These are phyloP conservation scores for Caryopteris hybrid DNA, from an alignment of 305 asterid species.

Conservation along the genomic window DNA sequence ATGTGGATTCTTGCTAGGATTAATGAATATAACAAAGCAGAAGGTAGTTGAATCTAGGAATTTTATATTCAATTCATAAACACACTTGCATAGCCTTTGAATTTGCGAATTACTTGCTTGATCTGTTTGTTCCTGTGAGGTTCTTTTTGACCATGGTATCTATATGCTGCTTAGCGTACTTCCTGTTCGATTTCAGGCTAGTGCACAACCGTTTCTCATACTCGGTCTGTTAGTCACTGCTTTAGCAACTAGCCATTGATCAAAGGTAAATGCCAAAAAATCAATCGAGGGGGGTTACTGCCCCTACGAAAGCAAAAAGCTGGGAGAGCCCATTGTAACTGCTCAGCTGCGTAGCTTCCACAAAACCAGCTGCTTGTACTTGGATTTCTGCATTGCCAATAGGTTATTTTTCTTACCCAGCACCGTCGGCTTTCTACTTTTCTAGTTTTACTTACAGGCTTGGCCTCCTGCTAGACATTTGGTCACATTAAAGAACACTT, in stretches of 20 bases:
- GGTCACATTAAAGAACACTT: background rate
- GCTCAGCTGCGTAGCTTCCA: conserved; percentile 1
- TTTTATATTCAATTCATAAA: background rate
- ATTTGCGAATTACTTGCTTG: background rate
- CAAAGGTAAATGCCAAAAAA: background rate
- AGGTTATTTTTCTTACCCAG: background rate
- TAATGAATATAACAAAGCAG: background rate
- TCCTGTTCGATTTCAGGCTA: conserved; percentile 54
- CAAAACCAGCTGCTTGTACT: conserved; percentile 8
- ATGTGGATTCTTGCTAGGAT: background rate
- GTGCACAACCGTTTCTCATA: conserved; percentile 94
- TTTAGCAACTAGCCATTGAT: conserved; percentile 72
- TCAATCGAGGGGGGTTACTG: background rate
- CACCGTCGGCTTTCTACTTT: background rate
- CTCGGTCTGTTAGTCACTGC: conserved; percentile 86
- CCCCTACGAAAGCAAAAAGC: background rate
- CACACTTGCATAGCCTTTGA: background rate
- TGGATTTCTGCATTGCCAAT: conserved; percentile 1
- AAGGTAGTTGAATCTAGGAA: background rate
- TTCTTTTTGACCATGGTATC: background rate
- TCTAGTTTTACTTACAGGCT: background rate
- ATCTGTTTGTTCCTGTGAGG: background rate
- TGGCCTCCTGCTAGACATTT: background rate
- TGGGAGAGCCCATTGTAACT: background rate
- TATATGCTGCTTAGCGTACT: background rate